Conservation (phyloP, 345 rosid species). For the Bruguiera parviflora region DNA sequence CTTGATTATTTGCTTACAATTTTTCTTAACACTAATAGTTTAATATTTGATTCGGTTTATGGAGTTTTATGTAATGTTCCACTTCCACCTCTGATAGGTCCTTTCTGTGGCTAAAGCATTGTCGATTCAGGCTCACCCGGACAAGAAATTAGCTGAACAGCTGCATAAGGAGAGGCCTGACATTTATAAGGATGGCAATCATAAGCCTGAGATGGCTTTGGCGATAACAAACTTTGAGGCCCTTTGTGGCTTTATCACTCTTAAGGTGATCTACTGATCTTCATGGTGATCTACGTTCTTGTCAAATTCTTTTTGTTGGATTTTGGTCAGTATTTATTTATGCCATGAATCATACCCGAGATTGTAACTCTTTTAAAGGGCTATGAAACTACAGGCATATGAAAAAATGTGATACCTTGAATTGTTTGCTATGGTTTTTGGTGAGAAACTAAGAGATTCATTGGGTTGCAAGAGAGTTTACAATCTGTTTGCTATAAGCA, state of each 20-base stretch:
- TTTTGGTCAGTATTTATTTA: not conserved
- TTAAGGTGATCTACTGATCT: slow-evolving; percentile 44
- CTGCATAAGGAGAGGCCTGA: slow-evolving; percentile 73
- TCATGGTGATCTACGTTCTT: not conserved
- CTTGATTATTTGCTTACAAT: not conserved
- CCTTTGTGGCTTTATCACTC: slow-evolving; percentile 76
- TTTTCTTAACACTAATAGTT: not conserved
- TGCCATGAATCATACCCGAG: not conserved
- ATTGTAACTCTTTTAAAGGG: too few relatives aligned
- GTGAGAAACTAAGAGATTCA: not conserved
- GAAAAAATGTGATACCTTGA: not conserved
- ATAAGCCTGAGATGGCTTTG: slow-evolving; percentile 99
- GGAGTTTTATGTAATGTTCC: not conserved
- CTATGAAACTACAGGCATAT: too few relatives aligned
- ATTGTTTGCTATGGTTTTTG: not conserved
- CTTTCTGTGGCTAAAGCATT: slow-evolving; percentile 88
- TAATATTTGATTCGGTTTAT: not conserved
- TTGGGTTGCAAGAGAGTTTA: not conserved
- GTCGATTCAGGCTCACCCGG: slow-evolving; percentile 98
- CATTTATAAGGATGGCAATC: slow-evolving; percentile 82
- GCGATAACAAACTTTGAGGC: slow-evolving; percentile 92
- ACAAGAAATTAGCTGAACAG: slow-evolving; percentile 66
- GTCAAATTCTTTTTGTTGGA: not conserved
- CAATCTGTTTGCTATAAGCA: not conserved
- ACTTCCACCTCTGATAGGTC: slow-evolving; percentile 40